phyloP scores from a whole-genome alignment of 306 rosid genomes.

The Citrullus mucosospermus region DNA sequence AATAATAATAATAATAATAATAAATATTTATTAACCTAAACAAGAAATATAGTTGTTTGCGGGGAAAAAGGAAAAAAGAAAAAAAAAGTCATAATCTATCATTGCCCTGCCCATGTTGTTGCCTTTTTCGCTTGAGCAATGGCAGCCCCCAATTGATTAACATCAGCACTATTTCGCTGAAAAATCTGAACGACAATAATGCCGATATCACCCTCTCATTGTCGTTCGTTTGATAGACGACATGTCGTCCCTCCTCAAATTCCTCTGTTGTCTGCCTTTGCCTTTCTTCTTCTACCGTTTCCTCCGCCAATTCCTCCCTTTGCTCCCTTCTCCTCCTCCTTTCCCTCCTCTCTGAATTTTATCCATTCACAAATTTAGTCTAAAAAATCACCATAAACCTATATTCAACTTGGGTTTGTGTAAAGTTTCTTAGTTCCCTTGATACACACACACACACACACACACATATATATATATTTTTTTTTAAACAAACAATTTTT shows the following conservation, averaged over 20 bases:
- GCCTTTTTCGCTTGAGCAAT: not conserved
- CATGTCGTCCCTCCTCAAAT: constrained; percentile 10
- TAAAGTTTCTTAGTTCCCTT: too few relatives aligned
- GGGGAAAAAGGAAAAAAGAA: too few relatives aligned
- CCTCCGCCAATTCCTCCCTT: constrained; percentile 31
- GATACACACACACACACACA: too few relatives aligned
- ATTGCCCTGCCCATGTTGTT: not conserved
- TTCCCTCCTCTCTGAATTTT: constrained; percentile 16
- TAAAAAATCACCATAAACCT: too few relatives aligned
- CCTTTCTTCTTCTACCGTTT: constrained; percentile 23
- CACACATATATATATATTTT: too few relatives aligned
- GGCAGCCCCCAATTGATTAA: not conserved
- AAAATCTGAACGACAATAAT: not conserved
- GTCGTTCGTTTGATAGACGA: not conserved
- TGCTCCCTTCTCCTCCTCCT: constrained; percentile 30
- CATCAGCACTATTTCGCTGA: not conserved
- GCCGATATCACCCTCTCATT: not conserved
- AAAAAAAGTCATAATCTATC: not conserved
- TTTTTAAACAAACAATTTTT: too few relatives aligned
- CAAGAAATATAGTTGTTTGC: too few relatives aligned
- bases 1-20: too few relatives aligned
- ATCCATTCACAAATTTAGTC: not conserved
- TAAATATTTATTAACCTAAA: not conserved
- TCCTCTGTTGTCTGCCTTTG: constrained; percentile 18
- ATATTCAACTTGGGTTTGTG: too few relatives aligned